These are phyloP conservation scores for Leishmania mexicana DNA, from an alignment of 208 protist genomes.

Conservation along the genomic window DNA sequence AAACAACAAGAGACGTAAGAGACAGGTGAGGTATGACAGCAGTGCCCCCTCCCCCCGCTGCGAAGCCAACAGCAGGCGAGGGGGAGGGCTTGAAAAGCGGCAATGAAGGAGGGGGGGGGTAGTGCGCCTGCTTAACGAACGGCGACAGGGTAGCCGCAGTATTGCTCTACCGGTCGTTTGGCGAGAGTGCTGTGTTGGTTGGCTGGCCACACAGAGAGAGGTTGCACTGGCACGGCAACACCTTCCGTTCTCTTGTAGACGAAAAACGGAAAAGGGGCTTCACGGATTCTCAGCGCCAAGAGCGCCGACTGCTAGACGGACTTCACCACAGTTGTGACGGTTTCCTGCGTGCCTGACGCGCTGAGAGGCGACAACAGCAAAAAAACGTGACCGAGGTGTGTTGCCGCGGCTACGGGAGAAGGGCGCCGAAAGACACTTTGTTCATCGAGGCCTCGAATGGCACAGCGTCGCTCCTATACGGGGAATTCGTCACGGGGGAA, in stretches of 20 bases:
- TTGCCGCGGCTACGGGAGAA: neutral
- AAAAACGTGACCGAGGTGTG: neutral
- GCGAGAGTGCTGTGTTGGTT: neutral
- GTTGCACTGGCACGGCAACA: neutral
- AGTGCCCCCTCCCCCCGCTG: neutral
- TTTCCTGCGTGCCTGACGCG: too few relatives aligned
- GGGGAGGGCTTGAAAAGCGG: too few relatives aligned
- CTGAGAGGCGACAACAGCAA: neutral
- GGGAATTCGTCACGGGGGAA: neutral
- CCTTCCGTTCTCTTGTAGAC: neutral
- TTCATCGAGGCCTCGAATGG: neutral
- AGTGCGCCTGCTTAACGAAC: neutral
- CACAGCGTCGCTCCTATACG: neutral
- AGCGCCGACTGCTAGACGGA: neutral
- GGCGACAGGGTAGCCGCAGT: neutral
- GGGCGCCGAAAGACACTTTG: neutral
- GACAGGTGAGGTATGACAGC: neutral
- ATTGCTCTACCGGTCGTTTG: neutral
- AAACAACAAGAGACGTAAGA: neutral
- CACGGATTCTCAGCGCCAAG: neutral
- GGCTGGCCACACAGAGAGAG: too few relatives aligned
- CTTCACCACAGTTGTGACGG: neutral
- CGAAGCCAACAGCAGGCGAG: too few relatives aligned
- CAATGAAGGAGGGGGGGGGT: neutral
- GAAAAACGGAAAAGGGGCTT: neutral